Conservation (phyloP, 805 yeast genomes). For the Myxozyma lipomycoides region DNA sequence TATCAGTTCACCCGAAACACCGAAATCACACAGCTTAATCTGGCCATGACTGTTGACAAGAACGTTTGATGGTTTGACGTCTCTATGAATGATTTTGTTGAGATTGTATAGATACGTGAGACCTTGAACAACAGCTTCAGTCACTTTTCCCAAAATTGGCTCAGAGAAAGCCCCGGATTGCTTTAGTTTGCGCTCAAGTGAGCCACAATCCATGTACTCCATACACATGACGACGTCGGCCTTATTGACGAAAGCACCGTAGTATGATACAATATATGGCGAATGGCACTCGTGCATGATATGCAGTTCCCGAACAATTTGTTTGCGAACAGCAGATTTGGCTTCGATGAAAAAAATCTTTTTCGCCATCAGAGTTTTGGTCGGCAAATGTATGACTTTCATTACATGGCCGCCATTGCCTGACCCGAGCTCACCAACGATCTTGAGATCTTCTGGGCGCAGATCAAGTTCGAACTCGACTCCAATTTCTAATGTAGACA, state of each 20-base stretch:
- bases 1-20: conserved; percentile 95
- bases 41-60: conserved; percentile 81
- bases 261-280: conserved; percentile 81
- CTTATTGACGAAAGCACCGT: conserved; percentile 78
- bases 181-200: conserved; percentile 72
- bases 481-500: conserved; percentile 51
- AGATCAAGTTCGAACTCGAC: conserved; percentile 52
- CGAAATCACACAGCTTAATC: conserved; percentile 92
- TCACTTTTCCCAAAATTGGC: conserved; percentile 64
- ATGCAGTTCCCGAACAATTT: conserved; percentile 80
- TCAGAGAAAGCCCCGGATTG: conserved; percentile 63
- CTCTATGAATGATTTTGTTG: conserved; percentile 90
- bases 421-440: conserved; percentile 73
- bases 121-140: conserved; percentile 75
- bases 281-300: conserved; percentile 84
- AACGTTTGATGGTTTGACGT: conserved; percentile 93
- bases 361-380: conserved; percentile 84
- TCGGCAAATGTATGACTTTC: conserved; percentile 83
- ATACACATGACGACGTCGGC: conserved; percentile 82
- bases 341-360: conserved; percentile 83
- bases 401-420: conserved; percentile 94
- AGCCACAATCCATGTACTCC: conserved; percentile 96
- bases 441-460: conserved; percentile 64
- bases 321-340: conserved; percentile 71
- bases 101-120: conserved; percentile 73